Conservation (phyloP, 1,139 yeast genomes). For the Candida tetrigidarum region DNA sequence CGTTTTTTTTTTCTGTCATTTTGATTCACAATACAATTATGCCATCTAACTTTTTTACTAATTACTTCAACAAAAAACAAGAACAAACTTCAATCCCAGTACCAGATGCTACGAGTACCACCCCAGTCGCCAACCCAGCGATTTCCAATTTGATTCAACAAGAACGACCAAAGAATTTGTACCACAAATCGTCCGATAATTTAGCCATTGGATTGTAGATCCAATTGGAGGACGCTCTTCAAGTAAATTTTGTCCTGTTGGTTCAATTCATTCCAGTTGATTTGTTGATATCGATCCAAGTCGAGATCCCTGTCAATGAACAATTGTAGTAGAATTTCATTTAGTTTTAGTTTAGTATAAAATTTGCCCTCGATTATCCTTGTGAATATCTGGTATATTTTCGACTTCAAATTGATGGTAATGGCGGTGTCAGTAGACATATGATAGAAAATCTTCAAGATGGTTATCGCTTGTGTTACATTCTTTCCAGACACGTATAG, state of each 20-base stretch:
- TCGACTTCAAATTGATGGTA: constrained; percentile 11
- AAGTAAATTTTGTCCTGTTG: constrained; percentile 10
- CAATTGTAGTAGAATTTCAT: constrained; percentile 35
- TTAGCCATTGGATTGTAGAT: constrained; percentile 29
- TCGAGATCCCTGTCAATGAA: constrained; percentile 24
- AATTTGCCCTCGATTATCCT: constrained; percentile 34
- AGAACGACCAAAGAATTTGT: constrained; percentile 19
- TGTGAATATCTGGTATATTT: constrained; percentile 31
- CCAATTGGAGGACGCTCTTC: not conserved
- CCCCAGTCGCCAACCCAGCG: constrained; percentile 7
- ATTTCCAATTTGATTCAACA: constrained; percentile 23
- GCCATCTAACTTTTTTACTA: constrained; percentile 11
- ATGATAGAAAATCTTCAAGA: constrained; percentile 41
- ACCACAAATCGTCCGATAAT: constrained; percentile 34
- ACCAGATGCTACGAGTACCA: not conserved
- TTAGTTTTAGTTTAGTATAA: constrained; percentile 32
- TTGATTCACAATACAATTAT: not conserved
- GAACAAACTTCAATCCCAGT: constrained; percentile 1
- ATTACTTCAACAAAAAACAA: constrained; percentile 9
- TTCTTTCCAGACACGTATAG: constrained; percentile 54
- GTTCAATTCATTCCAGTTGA: constrained; percentile 26
- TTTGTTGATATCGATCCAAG: constrained; percentile 10
- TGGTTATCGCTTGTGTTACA: constrained; percentile 32
- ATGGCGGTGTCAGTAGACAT: constrained; percentile 21
- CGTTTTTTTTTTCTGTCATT: not conserved